Base-by-base conservation (phyloP, 768 basidiomycete species). In the Suillus spraguei region DNA sequence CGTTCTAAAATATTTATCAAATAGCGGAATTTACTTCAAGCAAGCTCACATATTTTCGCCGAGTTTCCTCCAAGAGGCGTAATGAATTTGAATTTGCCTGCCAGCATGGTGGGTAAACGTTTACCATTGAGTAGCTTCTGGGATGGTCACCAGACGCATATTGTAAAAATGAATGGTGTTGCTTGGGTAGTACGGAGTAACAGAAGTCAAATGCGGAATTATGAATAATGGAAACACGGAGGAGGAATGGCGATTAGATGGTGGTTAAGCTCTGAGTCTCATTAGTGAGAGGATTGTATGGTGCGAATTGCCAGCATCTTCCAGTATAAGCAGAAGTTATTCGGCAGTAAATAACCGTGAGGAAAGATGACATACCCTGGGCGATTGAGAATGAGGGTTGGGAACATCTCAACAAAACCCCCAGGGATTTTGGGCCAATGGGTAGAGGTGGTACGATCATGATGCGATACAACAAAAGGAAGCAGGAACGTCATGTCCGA, bases 251-350 rank as follows among this genome's bases (percentile, higher is more conserved):
- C 5, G 39, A 39, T 41, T 20, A 58, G 9, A 41, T 41, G 39
- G 17, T 5, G 28, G 28, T 41, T 8, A 58, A 58, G 39, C 17
- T 58, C 56, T 58, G 56, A 41, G 11, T 28, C 39, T 58, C 56
- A 20, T 20, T 28, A 3, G 62, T 65, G 33, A 65, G 17, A 14
- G 62, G 64, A 38, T 65, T 55, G 46, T 63, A 50, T 2, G 64
- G 64, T 24, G 64, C 64, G 4, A 65, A 65, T 55, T 63, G 42
- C 64, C 63, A 65, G 62, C 54, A 65, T 16, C 64, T 64, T 42
- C 8, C 28, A 28, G 28, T 11, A 41, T 17, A 20, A 63, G 35
- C 4, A 41, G 20, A 3, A 14, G 33, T 58, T 10, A 41, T 28
- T 20, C 14, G 3, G 17, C 9, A 20, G 59, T 62, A 35, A 41